Conservation (phyloP, 2,329 filamentous ascomycete genomes). For the Emergomyces africanus region DNA sequence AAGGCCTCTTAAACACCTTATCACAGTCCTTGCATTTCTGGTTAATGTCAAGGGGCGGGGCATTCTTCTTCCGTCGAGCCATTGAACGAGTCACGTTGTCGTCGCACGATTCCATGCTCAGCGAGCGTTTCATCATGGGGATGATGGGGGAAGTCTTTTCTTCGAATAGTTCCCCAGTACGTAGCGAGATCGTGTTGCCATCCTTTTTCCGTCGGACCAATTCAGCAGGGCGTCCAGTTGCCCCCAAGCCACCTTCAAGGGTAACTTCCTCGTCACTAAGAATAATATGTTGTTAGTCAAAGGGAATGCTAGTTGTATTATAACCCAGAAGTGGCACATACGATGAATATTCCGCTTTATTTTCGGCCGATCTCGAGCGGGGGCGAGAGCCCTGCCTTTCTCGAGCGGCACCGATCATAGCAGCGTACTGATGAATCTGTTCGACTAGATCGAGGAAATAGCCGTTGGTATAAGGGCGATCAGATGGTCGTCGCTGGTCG, state of each 20-base stretch:
- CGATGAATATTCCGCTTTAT: conserved; percentile 40
- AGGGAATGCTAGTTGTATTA: neutral
- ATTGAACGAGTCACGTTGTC: conserved; percentile 85
- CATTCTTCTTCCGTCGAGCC: conserved; percentile 91
- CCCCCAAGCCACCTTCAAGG: conserved; percentile 66
- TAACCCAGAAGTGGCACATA: conserved; percentile 19
- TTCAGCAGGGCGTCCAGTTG: conserved; percentile 72
- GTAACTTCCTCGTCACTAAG: conserved; percentile 57
- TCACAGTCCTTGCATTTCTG: conserved; percentile 72
- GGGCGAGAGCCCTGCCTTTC: conserved; percentile 41
- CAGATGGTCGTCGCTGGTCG: conserved; percentile 71
- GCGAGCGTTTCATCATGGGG: conserved; percentile 39
- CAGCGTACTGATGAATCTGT: conserved; percentile 82
- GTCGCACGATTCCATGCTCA: conserved; percentile 47
- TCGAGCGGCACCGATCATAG: conserved; percentile 64
- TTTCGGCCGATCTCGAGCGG: conserved; percentile 15
- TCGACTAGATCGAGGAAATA: conserved; percentile 96
- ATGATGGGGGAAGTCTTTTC: conserved; percentile 16
- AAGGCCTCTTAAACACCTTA: conserved; percentile 94
- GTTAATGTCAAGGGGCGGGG: conserved; percentile 68
- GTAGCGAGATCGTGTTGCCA: conserved; percentile 58
- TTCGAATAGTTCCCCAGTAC: conserved; percentile 53
- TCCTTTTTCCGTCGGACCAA: conserved; percentile 73
- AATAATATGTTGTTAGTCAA: conserved; percentile 6
- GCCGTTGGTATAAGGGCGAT: conserved; percentile 86